Evolutionary conservation across 2,329 filamentous ascomycete genomes (phyloP), one percentile per base, ranked within the genome.

Genomic region (Aspergillus intermedius): DNA sequence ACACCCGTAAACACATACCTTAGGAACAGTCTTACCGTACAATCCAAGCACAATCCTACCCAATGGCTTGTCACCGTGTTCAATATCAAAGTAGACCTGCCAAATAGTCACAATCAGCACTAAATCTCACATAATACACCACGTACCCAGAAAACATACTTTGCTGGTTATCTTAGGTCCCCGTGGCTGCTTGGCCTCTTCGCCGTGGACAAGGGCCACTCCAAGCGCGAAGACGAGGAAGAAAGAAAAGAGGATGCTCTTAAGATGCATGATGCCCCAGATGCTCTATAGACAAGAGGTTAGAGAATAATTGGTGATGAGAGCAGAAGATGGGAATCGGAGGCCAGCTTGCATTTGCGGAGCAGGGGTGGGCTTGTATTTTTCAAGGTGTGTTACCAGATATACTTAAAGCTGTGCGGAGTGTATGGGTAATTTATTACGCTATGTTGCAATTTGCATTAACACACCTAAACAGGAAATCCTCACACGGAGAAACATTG

Each of bases 81-180:
- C 71, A 49, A 85, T 80, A 60, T 85, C 82, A 57, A 85, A 84
- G 69, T 78, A 85, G 61, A 85, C 81, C 79, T 77, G 48, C 23
- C 30, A 42, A 6, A 25, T 4, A 21, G 28, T 35, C 8, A 40
- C 7, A 23, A 41, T 62, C 22, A 62, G 54, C 30, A 48, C 40
- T 9, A 28, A 9, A n/a, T 22, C 19, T 17, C n/a, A 23, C 30
- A 28, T 23, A 41, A 30, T 28, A 32, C 15, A 21, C 9, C n/a
- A 12, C 3, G 21, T 25, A 12, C n/a, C 41, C 35, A 28, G 22
- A 34, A 21, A 23, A 34, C 60, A 50, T 67, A 80, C 89, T 83
- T 95, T 95, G 79, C 88, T 79, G 63, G 91, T 96, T 77, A 96
- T 91, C 83, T 93, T 94, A 55, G 89, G 91, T 42, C 93, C 91